Evolutionary conservation across 768 basidiomycete species (phyloP).

Genomic region (Tubosaeta sp.): DNA sequence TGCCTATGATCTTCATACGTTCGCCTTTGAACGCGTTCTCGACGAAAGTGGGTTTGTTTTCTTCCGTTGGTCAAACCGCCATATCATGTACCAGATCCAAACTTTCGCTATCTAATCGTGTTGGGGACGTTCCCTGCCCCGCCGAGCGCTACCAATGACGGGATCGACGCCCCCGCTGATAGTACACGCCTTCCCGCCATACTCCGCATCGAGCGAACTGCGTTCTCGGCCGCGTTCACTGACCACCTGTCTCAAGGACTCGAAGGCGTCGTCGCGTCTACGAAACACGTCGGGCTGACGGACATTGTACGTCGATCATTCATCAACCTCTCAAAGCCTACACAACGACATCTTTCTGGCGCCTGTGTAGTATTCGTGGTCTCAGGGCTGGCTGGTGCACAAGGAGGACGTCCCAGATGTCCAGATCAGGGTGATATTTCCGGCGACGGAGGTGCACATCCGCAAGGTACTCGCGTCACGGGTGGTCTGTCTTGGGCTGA

Average conservation of each 20-base stretch:
- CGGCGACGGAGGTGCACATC: slow-evolving; percentile 88
- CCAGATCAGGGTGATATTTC: slow-evolving; percentile 81
- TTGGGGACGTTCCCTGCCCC: slow-evolving; percentile 57
- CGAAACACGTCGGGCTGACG: slow-evolving; percentile 52
- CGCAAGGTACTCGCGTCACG: slow-evolving; percentile 43
- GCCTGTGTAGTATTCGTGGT: slow-evolving; percentile 72
- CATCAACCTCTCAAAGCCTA: background rate
- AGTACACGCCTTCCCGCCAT: slow-evolving; percentile 48
- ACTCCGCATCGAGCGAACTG: slow-evolving; percentile 73
- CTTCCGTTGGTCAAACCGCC: background rate
- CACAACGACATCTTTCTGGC: background rate
- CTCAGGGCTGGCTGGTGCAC: slow-evolving; percentile 64
- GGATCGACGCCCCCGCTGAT: slow-evolving; percentile 1
- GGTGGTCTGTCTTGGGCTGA: background rate
- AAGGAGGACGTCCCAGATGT: slow-evolving; percentile 51
- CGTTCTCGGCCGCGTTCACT: slow-evolving; percentile 45
- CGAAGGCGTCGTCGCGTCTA: slow-evolving; percentile 33
- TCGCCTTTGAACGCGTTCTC: slow-evolving; percentile 47
- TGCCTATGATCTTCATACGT: slow-evolving; percentile 39
- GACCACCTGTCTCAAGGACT: slow-evolving; percentile 32
- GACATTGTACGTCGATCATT: slow-evolving; percentile 61
- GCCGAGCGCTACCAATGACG: slow-evolving; percentile 9
- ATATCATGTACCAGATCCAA: slow-evolving; percentile 41
- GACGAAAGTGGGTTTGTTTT: slow-evolving; percentile 40
- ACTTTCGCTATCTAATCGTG: slow-evolving; percentile 57